A percentile compares a stretch with the other conserved stretches of the same genome.
Conservation (phyloP, 306 rosid species). For the Rosa multiflora region DNA sequence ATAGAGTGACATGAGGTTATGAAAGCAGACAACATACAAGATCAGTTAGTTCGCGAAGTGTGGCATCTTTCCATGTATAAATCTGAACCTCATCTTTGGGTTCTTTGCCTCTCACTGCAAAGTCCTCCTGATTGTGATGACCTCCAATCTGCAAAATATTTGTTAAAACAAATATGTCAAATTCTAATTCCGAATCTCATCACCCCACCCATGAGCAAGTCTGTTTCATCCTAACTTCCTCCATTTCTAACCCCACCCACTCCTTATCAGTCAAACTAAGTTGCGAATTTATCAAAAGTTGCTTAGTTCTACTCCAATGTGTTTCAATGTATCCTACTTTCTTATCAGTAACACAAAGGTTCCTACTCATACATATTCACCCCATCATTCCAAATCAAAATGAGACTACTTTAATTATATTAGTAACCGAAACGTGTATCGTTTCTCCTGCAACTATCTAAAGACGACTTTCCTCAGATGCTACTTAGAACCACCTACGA, state of each 20-base stretch:
- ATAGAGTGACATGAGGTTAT: neutral
- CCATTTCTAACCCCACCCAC: neutral
- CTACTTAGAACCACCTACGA: neutral
- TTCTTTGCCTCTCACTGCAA: conserved; percentile 87
- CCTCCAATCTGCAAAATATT: conserved; percentile 50
- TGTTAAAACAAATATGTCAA: neutral
- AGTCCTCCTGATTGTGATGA: conserved; percentile 76
- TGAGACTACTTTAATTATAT: neutral
- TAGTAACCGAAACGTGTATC: neutral
- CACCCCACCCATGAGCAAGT: neutral
- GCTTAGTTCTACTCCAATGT: neutral
- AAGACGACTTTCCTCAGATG: neutral
- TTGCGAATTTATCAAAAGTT: neutral
- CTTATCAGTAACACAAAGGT: neutral
- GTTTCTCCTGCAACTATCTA: neutral
- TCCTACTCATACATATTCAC: neutral
- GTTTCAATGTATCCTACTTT: neutral
- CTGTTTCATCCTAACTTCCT: neutral
- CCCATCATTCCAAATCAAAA: neutral
- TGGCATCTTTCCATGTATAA: conserved; percentile 97
- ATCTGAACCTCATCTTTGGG: conserved; percentile 98
- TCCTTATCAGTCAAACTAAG: neutral
- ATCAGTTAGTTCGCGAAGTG: conserved; percentile 89
- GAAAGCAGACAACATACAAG: conserved; percentile 44
- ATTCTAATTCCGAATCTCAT: neutral